Evolutionary conservation across 2,329 filamentous ascomycete species (phyloP).

Genomic region (Cercospora brassicicola): DNA sequence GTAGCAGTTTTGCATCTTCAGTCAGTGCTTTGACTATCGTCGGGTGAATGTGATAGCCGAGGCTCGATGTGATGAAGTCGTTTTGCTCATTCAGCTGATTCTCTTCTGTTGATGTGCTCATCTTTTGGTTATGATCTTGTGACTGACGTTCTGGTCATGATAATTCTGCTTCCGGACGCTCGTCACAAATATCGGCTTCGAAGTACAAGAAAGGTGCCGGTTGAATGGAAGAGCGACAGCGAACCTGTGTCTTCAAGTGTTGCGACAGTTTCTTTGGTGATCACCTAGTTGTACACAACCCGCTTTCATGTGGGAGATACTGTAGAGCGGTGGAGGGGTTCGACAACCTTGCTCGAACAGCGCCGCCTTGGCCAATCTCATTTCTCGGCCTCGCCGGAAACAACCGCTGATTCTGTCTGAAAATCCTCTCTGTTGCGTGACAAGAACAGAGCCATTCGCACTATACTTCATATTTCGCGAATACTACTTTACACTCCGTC

Average conservation of each 20-base stretch:
- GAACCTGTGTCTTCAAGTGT: not conserved
- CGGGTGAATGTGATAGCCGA: conserved; percentile 23
- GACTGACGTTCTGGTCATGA: not conserved
- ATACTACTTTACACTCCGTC: no score
- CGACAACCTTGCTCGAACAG: not conserved
- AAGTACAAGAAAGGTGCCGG: not conserved
- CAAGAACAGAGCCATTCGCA: not conserved
- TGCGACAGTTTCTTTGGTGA: not conserved
- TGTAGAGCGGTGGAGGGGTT: not conserved
- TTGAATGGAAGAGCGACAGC: not conserved
- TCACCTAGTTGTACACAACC: not conserved
- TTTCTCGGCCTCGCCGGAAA: not conserved
- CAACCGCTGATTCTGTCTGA: not conserved
- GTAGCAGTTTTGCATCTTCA: not conserved
- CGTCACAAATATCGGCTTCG: not conserved
- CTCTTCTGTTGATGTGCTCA: conserved; percentile 4
- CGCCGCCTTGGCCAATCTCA: not conserved
- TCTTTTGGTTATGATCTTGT: not conserved
- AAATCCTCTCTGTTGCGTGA: no score
- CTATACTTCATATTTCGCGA: not conserved
- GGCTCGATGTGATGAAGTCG: conserved; percentile 18
- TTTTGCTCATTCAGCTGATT: conserved; percentile 20
- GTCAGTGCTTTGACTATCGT: conserved; percentile 15
- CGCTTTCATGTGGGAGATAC: not conserved
- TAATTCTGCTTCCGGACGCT: not conserved